Evolutionary conservation across 352 stramenopile species (phyloP).

Genomic region (Pythium sukuiense): DNA sequence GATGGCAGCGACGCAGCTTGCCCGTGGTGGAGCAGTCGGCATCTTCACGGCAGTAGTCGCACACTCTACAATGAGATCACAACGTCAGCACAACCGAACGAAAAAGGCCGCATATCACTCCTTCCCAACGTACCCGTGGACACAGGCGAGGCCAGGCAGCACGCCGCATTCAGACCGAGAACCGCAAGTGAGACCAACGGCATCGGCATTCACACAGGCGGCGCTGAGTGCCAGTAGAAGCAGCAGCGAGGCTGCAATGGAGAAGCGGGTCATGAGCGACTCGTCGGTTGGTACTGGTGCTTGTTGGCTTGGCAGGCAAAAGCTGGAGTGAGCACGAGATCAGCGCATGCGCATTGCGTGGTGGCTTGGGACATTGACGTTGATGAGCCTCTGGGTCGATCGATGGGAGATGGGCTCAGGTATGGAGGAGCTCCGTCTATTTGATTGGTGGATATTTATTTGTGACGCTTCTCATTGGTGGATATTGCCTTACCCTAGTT

Average conservation of each 20-base stretch:
- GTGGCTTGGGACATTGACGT: neutral
- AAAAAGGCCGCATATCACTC: neutral
- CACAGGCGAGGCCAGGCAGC: constrained; percentile 67
- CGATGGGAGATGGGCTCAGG: neutral
- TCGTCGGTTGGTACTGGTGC: neutral
- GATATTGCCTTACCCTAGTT: neutral
- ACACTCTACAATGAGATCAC: constrained; percentile 38
- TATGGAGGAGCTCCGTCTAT: neutral
- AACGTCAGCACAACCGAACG: neutral
- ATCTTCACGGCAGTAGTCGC: constrained; percentile 59
- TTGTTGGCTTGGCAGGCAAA: neutral
- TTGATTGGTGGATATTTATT: constrained; percentile 10
- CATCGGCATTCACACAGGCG: neutral
- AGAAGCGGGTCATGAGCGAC: neutral
- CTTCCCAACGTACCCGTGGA: constrained; percentile 40
- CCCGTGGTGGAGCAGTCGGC: constrained; percentile 50
- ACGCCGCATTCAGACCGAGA: constrained; percentile 67
- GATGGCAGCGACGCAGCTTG: constrained; percentile 66
- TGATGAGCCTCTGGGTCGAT: neutral
- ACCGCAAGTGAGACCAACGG: constrained; percentile 45
- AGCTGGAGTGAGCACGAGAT: neutral
- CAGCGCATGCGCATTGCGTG: neutral
- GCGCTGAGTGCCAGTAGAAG: constrained; percentile 7
- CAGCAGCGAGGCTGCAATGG: neutral
- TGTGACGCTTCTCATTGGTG: neutral